Conservation (phyloP, 2,329 filamentous ascomycete species). For the Arthrobotrys sinensis region DNA sequence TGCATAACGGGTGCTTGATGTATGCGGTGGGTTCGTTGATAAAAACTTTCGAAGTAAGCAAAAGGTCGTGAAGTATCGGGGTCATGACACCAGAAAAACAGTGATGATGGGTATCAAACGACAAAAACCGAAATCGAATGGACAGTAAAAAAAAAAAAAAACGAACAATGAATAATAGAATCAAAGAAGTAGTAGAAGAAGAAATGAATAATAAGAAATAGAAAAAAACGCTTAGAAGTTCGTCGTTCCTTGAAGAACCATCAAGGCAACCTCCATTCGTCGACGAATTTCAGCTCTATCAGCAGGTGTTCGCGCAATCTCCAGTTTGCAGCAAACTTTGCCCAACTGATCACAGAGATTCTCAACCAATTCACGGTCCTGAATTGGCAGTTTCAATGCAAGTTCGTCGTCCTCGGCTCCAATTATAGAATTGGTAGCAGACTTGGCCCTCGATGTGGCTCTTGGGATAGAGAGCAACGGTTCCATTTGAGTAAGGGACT, state of each 20-base stretch:
- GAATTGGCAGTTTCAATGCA: slow-evolving; percentile 50
- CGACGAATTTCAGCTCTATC: slow-evolving; percentile 55
- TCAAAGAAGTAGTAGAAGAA: slow-evolving; percentile 48
- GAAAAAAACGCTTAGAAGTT: slow-evolving; percentile 45
- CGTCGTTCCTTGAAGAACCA: slow-evolving; percentile 58
- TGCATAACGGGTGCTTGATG: slow-evolving; percentile 19
- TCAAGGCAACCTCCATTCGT: slow-evolving; percentile 59
- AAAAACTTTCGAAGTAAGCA: slow-evolving; percentile 30
- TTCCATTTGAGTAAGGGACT: slow-evolving; percentile 48
- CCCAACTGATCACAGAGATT: slow-evolving; percentile 60
- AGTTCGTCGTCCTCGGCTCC: slow-evolving; percentile 57
- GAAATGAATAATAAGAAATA: slow-evolving; percentile 53
- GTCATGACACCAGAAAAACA: slow-evolving; percentile 60
- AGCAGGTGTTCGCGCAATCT: slow-evolving; percentile 35
- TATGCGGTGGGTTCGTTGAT: slow-evolving; percentile 60
- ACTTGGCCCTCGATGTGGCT: slow-evolving; percentile 51
- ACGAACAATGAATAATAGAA: slow-evolving; percentile 40
- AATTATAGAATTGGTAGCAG: slow-evolving; percentile 59
- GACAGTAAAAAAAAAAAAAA: slow-evolving; percentile 51
- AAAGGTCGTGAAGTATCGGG: slow-evolving; percentile 59
- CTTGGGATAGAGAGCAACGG: slow-evolving; percentile 37
- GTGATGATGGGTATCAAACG: slow-evolving; percentile 60
- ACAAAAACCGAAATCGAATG: slow-evolving; percentile 45
- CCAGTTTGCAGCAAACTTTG: slow-evolving; percentile 59
- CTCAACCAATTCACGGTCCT: slow-evolving; percentile 57